Percentiles rank a stretch among this genome's conserved stretches.
phyloP scores from a whole-genome alignment of 139 green algal species.

The Chlorella sp. region DNA sequence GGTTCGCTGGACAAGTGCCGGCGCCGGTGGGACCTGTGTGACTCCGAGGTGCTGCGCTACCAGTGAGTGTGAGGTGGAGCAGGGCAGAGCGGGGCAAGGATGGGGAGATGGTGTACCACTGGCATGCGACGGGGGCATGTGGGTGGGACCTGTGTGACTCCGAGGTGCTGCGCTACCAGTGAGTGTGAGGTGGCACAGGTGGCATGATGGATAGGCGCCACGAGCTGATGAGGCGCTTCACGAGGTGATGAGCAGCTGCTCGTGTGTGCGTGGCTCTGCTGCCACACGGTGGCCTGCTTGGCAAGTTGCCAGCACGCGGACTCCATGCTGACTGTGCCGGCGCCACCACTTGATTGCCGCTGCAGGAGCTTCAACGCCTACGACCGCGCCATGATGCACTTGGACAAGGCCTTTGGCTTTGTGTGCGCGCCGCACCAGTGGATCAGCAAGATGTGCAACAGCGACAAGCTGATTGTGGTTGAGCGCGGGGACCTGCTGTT shows the following conservation, averaged over 20 bases:
- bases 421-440: slow-evolving; percentile 37
- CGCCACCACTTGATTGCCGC: too few relatives aligned
- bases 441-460: slow-evolving; percentile 40
- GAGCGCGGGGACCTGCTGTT: slow-evolving; percentile 98
- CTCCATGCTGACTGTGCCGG: too few relatives aligned
- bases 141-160: slow-evolving; percentile 90
- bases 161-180: slow-evolving; percentile 77
- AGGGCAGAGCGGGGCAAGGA: too few relatives aligned
- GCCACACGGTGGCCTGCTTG: too few relatives aligned
- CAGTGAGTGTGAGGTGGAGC: not conserved
- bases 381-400: slow-evolving; percentile 77
- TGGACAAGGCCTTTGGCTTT: slow-evolving; percentile 93
- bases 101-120: too few relatives aligned
- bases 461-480: slow-evolving; percentile 63
- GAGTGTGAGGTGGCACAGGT: not conserved
- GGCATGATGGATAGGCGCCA: too few relatives aligned
- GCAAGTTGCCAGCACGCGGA: too few relatives aligned
- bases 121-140: too few relatives aligned
- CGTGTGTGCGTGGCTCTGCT: too few relatives aligned
- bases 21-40: slow-evolving; percentile 88
- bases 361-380: slow-evolving; percentile 25
- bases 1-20: slow-evolving; percentile 91
- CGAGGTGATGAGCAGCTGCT: too few relatives aligned
- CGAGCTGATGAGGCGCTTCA: too few relatives aligned
- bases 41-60: slow-evolving; percentile 85